Evolutionary conservation across 2,329 filamentous ascomycete genomes (phyloP).

Genomic region (Penicillium fuscoglaucum): DNA sequence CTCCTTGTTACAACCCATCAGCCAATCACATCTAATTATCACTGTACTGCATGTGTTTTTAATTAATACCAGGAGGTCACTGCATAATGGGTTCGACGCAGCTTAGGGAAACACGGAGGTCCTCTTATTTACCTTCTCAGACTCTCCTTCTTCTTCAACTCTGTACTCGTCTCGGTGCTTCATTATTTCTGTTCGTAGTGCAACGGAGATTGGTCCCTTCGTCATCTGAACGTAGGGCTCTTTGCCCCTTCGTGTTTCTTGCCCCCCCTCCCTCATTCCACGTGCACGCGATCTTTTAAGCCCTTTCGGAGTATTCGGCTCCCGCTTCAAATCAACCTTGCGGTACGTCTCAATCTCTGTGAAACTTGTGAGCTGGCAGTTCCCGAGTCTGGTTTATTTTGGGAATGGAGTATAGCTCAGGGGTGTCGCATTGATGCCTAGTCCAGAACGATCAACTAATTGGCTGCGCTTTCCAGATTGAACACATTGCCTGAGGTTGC

Average conservation of each 20-base stretch:
- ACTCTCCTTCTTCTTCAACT: constrained; percentile 7
- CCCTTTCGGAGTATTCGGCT: constrained; percentile 26
- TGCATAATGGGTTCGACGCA: constrained; percentile 1
- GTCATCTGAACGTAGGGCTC: constrained; percentile 13
- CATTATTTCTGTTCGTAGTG: neutral
- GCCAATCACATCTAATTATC: neutral
- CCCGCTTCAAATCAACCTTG: constrained; percentile 8
- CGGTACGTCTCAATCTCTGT: constrained; percentile 17
- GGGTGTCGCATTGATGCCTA: neutral
- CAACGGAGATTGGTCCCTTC: constrained; percentile 4
- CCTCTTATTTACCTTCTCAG: constrained; percentile 15
- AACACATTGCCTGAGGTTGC: neutral
- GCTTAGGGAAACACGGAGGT: neutral
- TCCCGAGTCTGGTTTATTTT: neutral
- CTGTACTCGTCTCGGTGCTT: neutral
- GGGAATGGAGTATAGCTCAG: neutral
- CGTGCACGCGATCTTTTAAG: constrained; percentile 21
- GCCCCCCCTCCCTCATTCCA: constrained; percentile 21
- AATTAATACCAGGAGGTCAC: constrained; percentile 12
- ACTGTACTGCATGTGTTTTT: neutral
- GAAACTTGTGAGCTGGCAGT: neutral
- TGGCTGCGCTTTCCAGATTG: neutral
- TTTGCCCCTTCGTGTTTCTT: constrained; percentile 12
- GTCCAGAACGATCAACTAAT: constrained; percentile 9
- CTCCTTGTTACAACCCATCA: neutral